Base-by-base conservation (phyloP, 1,139 yeast species). In the Spathaspora sp. region DNA sequence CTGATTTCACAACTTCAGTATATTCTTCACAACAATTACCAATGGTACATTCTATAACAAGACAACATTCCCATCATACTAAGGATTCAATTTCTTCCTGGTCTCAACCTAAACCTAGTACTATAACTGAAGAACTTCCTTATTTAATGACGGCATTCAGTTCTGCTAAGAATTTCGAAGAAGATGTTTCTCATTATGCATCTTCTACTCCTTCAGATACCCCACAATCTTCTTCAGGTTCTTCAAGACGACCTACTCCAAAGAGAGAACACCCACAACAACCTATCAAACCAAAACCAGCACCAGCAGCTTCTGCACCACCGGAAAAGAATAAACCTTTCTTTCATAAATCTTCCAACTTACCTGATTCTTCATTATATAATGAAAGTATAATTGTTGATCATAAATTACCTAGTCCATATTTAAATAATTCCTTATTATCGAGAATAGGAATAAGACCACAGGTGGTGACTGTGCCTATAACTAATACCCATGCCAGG, bases 121-220 rank as follows among this genome's bases (percentile, higher is more conserved):
- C 37, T 16, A 63, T 81, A 5, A 57, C 80, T 1, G 83, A 80
- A 29, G 82, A 80, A 54, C 61, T 81, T 55, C 86, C 86, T 0
- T 74, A 70, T 51, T 63, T 81, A 53, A 68, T 81, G 77, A 63
- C 76, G 13, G 86, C 84, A n/a, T 81, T 81, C 51, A 73, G 76
- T 50, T 75, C 76, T 52, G 83, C 81, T 2, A 74, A 70, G 50
- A 73, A 72, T 34, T 68, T 77, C 13, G 80, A 77, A 50, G 77
- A 75, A 52, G 84, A 79, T 50, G 65, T 79, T 4, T 65, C 64
- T 43, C 76, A 71, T 49, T 71, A 55, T 54, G 60, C 61, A 24
- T 63, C 56, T 11, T 37, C 39, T 17, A 11, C 39, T 5, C 9
- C 13, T 18, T 11, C 39, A n/a, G 7, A 17, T 6, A 8, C 39